These are phyloP conservation scores for Phialemoniopsis sp. DNA, from an alignment of 2,329 filamentous ascomycete genomes.

Conservation along the genomic window DNA sequence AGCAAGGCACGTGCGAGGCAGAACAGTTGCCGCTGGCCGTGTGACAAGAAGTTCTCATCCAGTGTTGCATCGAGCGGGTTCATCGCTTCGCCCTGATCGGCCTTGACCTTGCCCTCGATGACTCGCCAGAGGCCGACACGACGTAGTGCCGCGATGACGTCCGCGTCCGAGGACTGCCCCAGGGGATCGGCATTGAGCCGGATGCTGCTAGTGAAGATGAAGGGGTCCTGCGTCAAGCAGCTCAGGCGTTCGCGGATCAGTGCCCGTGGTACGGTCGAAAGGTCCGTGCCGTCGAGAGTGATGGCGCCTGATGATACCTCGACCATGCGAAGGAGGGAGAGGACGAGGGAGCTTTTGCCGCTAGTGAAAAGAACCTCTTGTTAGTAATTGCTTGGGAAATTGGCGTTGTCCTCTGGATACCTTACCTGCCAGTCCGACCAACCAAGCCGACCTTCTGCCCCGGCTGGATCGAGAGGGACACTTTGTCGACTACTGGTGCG, in stretches of 20 bases:
- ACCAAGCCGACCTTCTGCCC: slow-evolving; percentile 5
- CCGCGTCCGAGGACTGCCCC: slow-evolving; percentile 26
- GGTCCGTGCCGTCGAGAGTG: slow-evolving; percentile 36
- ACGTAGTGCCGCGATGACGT: slow-evolving; percentile 36
- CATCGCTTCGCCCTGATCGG: background rate
- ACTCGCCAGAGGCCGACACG: slow-evolving; percentile 39
- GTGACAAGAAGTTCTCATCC: slow-evolving; percentile 26
- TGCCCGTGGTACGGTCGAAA: slow-evolving; percentile 17
- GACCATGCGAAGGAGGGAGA: slow-evolving; percentile 41
- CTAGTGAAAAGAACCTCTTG: slow-evolving; percentile 16
- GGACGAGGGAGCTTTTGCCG: slow-evolving; percentile 44
- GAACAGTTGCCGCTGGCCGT: slow-evolving; percentile 45
- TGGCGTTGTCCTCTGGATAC: background rate
- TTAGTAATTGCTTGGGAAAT: background rate
- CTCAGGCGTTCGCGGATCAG: slow-evolving; percentile 26
- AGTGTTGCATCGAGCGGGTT: slow-evolving; percentile 22
- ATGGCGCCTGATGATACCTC: slow-evolving; percentile 37
- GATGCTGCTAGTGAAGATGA: slow-evolving; percentile 41
- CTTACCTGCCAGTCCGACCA: slow-evolving; percentile 19
- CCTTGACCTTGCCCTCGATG: slow-evolving; percentile 28
- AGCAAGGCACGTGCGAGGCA: slow-evolving; percentile 41
- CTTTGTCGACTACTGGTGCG: no score
- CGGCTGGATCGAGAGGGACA: no score
- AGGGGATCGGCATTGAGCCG: slow-evolving; percentile 43
- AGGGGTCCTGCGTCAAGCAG: slow-evolving; percentile 45